Evolutionary conservation across 805 yeast genomes (phyloP), one percentile per base, ranked within the genome.

Genomic region (Pichia membranifaciens): DNA sequence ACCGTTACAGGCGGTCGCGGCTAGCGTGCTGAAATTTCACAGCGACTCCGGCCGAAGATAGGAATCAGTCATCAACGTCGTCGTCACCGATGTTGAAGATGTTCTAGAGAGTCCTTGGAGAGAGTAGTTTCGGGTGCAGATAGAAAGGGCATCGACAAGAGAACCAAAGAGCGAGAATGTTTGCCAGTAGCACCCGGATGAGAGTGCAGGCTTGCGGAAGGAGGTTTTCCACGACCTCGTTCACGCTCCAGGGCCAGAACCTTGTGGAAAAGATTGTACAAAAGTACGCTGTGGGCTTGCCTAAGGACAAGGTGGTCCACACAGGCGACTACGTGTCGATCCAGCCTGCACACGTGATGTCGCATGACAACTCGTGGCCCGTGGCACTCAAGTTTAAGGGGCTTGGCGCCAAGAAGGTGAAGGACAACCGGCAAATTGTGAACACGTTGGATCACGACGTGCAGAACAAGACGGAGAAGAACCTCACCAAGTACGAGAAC

Each of bases 341-440:
- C 62, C 77, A 73, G 59, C 99, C 99, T 3, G 91, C 96, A 3
- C 96, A 93, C 70, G 95, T 97, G 67, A 93, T 93, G 99, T 88
- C 98, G 15, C 99, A 93, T 66, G 99, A 93, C 67, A 93, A 93
- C 69, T 84, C 97, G 38, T 95, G 99, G 99, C 99, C 99, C 0
- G 97, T 93, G 16, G 99, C 99, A 0, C 75, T 91, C 61, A 93
- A 93, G 70, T 93, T 93, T 71, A 87, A 79, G 82, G 96, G 96
- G 5, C 75, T 93, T 33, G 99, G 99, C 1, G 97, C 97, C 33
- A 78, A 79, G 18, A 73, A 79, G 51, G 87, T 93, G 49, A 79
- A 82, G 56, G 85, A 93, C 62, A 84, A 87, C 62, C 75, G 87
- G 51, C 99, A 93, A 70, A 87, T 93, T 23, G 98, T 93, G 42